Conservation (phyloP, 495 filamentous ascomycete species). For the Hypoxylon fuscum region DNA sequence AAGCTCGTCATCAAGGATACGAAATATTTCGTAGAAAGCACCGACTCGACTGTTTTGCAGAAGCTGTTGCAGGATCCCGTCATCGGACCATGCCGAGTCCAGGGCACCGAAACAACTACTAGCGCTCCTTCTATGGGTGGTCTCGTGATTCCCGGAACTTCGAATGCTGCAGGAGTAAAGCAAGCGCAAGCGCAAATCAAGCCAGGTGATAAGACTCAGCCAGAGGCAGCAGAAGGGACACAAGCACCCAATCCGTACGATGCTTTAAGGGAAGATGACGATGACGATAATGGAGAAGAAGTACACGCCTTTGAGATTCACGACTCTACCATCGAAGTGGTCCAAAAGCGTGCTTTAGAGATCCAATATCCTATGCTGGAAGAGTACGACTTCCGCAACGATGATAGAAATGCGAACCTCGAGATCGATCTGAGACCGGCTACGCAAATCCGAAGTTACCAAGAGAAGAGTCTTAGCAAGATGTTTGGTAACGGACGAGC, state of each 20-base stretch:
- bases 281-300: constrained; percentile 87
- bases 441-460: constrained; percentile 88
- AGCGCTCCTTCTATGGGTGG: constrained; percentile 89
- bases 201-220: constrained; percentile 48
- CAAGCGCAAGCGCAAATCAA: constrained; percentile 70
- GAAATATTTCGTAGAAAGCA: constrained; percentile 90
- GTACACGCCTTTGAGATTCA: constrained; percentile 96
- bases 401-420: constrained; percentile 84
- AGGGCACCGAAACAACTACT: constrained; percentile 71
- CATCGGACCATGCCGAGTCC: constrained; percentile 57
- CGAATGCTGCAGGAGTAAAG: constrained; percentile 85
- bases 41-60: constrained; percentile 85
- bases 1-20: constrained; percentile 95
- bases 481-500: constrained; percentile 99
- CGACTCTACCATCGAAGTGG: constrained; percentile 77
- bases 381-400: constrained; percentile 98
- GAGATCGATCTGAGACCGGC: constrained; percentile 90
- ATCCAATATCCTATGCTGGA: constrained; percentile 89
- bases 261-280: constrained; percentile 80
- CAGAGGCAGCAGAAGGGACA: constrained; percentile 46
- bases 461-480: constrained; percentile 96
- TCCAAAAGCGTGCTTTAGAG: constrained; percentile 88
- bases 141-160: constrained; percentile 93
- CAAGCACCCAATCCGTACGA: constrained; percentile 55
- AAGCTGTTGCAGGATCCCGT: constrained; percentile 70